Percentiles rank a stretch among this genome's conserved stretches.
Evolutionary conservation across 192 early-diverging fungal species (phyloP).

Genomic region (Mortierella antarctica): DNA sequence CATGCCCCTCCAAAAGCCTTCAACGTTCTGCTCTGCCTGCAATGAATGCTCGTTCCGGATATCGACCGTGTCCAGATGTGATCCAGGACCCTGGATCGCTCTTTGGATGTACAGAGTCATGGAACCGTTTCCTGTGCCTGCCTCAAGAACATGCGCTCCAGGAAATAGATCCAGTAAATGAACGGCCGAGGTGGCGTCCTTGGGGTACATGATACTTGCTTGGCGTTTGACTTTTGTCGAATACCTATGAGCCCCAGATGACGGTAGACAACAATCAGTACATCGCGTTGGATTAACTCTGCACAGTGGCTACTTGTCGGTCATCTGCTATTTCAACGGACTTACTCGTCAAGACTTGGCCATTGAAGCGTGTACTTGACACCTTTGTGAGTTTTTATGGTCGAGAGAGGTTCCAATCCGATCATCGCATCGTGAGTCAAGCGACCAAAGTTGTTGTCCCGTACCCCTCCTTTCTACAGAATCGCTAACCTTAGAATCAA

Average conservation of each 20-base stretch:
- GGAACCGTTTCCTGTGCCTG: conserved; percentile 75
- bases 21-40: conserved; percentile 62
- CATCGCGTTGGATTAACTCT: no score
- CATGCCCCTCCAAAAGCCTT: conserved; percentile 60
- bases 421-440: conserved; percentile 35
- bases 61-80: conserved; percentile 67
- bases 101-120: conserved; percentile 71
- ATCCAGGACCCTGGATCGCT: conserved; percentile 54
- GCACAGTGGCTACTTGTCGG: background rate
- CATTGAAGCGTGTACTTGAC: conserved; percentile 34
- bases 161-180: conserved; percentile 66
- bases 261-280: no score
- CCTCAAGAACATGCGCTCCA: conserved; percentile 70
- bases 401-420: conserved; percentile 25
- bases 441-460: conserved; percentile 23
- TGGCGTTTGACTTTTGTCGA: conserved; percentile 43
- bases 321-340: background rate
- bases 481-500: no score
- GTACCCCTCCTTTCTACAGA: conserved; percentile 10
- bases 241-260: conserved; percentile 14
- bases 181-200: conserved; percentile 67
- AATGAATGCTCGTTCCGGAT: conserved; percentile 48
- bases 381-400: conserved; percentile 25
- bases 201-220: conserved; percentile 71
- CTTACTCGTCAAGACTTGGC: conserved; percentile 49